These are phyloP conservation scores for Penicillium oxalicum DNA, from an alignment of 2,329 filamentous ascomycete species.

Conservation along the genomic window DNA sequence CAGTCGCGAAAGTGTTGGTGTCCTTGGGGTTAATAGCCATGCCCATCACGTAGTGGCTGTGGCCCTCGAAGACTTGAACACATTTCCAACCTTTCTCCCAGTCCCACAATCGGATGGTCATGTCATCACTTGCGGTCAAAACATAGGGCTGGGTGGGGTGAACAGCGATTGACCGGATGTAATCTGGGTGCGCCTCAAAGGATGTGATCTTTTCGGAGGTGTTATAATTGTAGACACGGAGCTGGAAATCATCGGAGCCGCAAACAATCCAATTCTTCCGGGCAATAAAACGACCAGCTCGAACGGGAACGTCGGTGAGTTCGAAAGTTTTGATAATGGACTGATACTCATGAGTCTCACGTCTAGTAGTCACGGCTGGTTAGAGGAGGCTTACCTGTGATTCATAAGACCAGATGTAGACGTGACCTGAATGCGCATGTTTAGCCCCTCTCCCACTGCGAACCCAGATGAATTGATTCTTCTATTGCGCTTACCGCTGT, in stretches of 20 bases:
- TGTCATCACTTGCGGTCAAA: slow-evolving; percentile 92
- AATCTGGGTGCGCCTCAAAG: slow-evolving; percentile 96
- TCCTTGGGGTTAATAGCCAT: slow-evolving; percentile 97
- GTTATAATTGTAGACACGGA: slow-evolving; percentile 97
- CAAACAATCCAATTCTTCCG: slow-evolving; percentile 99
- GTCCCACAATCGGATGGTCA: slow-evolving; percentile 98
- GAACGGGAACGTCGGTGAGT: slow-evolving; percentile 94
- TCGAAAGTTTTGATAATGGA: slow-evolving; percentile 98
- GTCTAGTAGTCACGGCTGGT: not conserved
- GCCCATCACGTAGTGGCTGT: slow-evolving; percentile 95
- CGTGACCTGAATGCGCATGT: slow-evolving; percentile 61
- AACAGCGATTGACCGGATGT: slow-evolving; percentile 92
- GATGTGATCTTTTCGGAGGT: slow-evolving; percentile 97
- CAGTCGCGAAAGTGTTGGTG: slow-evolving; percentile 85
- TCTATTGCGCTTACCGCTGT: slow-evolving; percentile 64
- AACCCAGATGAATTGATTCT: not conserved
- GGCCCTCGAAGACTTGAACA: slow-evolving; percentile 92
- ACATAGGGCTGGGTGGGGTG: slow-evolving; percentile 95
- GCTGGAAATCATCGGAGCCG: slow-evolving; percentile 85
- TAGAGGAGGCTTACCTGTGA: slow-evolving; percentile 56
- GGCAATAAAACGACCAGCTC: slow-evolving; percentile 91
- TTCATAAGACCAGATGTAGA: slow-evolving; percentile 99
- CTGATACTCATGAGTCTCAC: slow-evolving; percentile 33
- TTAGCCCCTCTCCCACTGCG: slow-evolving; percentile 21
- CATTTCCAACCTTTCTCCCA: slow-evolving; percentile 99